Conservation (phyloP, 495 filamentous ascomycete genomes). For the Annulohypoxylon bovei region DNA sequence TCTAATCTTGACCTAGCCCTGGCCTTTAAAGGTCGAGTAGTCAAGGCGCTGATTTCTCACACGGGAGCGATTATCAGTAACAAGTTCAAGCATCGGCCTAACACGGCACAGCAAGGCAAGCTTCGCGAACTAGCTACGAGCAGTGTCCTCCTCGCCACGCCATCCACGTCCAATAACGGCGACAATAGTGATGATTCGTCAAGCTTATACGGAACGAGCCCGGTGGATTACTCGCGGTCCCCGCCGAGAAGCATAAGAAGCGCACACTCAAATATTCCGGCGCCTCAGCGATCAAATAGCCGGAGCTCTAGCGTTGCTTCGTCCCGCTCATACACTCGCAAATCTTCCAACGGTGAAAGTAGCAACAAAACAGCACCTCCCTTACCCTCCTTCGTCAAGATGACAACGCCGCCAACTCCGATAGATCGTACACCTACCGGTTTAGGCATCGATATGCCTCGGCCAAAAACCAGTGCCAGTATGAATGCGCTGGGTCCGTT, state of each 20-base stretch:
- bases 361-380: slow-evolving; percentile 35
- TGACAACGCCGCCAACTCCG: slow-evolving; percentile 51
- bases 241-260: slow-evolving; percentile 56
- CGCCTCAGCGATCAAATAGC: slow-evolving; percentile 50
- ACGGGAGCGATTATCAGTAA: slow-evolving; percentile 96
- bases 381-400: slow-evolving; percentile 51
- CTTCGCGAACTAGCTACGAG: slow-evolving; percentile 80
- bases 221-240: slow-evolving; percentile 61
- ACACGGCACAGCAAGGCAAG: slow-evolving; percentile 77
- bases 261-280: slow-evolving; percentile 52
- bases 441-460: slow-evolving; percentile 42
- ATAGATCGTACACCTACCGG: slow-evolving; percentile 44
- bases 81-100: slow-evolving; percentile 89
- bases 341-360: slow-evolving; percentile 8
- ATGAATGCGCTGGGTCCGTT: slow-evolving; percentile 35
- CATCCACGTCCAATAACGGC: slow-evolving; percentile 45
- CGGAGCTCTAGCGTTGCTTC: slow-evolving; percentile 59
- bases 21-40: slow-evolving; percentile 91
- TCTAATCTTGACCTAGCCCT: slow-evolving; percentile 95
- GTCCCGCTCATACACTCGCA: slow-evolving; percentile 51
- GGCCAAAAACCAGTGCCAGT: slow-evolving; percentile 43
- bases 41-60: slow-evolving; percentile 92
- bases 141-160: slow-evolving; percentile 61
- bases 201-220: slow-evolving; percentile 56
- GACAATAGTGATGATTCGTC: slow-evolving; percentile 63